Evolutionary conservation across 2,329 filamentous ascomycete species (phyloP).

Genomic region (Scytalidium sp.): DNA sequence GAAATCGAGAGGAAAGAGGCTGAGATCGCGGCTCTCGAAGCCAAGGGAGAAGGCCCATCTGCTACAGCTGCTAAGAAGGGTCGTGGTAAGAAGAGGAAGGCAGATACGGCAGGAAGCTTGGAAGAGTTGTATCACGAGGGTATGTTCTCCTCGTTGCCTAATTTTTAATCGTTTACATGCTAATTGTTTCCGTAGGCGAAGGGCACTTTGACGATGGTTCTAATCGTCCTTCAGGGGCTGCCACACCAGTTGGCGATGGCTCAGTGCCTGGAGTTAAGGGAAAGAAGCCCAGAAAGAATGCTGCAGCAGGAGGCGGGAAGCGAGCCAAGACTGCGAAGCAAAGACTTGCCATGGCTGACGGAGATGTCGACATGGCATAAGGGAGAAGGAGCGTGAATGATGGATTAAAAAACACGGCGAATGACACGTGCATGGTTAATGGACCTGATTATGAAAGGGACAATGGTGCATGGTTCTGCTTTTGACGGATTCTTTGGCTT

Average conservation of each 20-base stretch:
- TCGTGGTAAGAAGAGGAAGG: conserved; percentile 57
- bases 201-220: conserved; percentile 88
- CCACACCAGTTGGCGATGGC: conserved; percentile 67
- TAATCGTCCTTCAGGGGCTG: conserved; percentile 80
- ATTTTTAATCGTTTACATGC: conserved; percentile 30
- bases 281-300: conserved; percentile 50
- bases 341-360: conserved; percentile 65
- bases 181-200: conserved; percentile 63
- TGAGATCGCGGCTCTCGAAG: conserved; percentile 61
- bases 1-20: conserved; percentile 91
- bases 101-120: conserved; percentile 59
- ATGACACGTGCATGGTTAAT: not conserved
- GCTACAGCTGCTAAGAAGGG: conserved; percentile 62
- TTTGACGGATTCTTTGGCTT: not conserved
- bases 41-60: conserved; percentile 49
- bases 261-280: conserved; percentile 46
- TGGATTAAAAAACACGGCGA: not conserved
- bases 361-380: conserved; percentile 34
- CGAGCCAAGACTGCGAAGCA: conserved; percentile 69
- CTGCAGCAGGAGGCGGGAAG: conserved; percentile 45
- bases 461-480: not conserved
- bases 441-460: not conserved
- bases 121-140: conserved; percentile 99
- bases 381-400: not conserved
- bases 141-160: conserved; percentile 46